phyloP scores from a whole-genome alignment of 2,329 filamentous ascomycete genomes.

The Neopestalotiopsis sp. region DNA sequence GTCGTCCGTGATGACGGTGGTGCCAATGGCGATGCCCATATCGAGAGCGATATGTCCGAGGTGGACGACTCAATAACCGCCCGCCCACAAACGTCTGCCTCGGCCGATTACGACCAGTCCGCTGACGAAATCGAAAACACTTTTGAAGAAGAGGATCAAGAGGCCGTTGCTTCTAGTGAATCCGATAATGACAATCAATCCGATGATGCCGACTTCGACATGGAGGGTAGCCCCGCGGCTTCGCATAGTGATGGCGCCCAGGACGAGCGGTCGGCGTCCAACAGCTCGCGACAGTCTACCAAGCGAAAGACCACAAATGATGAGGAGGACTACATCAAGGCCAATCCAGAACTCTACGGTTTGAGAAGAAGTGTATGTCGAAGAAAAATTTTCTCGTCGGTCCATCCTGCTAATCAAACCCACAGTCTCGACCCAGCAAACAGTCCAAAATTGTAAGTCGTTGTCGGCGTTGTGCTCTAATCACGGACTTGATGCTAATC shows the following conservation, averaged over 20 bases:
- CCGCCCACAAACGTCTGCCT: constrained; percentile 49
- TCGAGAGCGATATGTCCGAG: constrained; percentile 81
- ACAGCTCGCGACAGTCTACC: constrained; percentile 68
- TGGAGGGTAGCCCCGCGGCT: constrained; percentile 64
- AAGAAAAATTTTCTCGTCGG: constrained; percentile 21
- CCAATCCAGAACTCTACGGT: constrained; percentile 94
- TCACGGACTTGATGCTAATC: constrained; percentile 20
- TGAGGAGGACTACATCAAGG: constrained; percentile 84
- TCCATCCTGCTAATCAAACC: constrained; percentile 38
- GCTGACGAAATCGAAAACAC: constrained; percentile 40
- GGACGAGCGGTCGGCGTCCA: constrained; percentile 70
- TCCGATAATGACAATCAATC: constrained; percentile 62
- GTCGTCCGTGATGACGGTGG: constrained; percentile 49
- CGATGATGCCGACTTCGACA: constrained; percentile 79
- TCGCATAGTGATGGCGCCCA: constrained; percentile 51
- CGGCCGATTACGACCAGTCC: constrained; percentile 41
- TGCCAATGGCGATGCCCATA: constrained; percentile 50
- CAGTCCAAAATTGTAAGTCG: constrained; percentile 61
- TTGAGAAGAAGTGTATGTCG: constrained; percentile 84
- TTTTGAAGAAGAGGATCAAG: constrained; percentile 36
- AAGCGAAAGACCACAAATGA: constrained; percentile 76
- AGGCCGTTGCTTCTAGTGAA: constrained; percentile 48
- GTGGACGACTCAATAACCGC: constrained; percentile 62
- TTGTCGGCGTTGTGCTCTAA: neutral
- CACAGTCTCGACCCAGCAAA: constrained; percentile 61